These are phyloP conservation scores for Fusarium sp. DNA, from an alignment of 2,329 filamentous ascomycete species.

Conservation along the genomic window DNA sequence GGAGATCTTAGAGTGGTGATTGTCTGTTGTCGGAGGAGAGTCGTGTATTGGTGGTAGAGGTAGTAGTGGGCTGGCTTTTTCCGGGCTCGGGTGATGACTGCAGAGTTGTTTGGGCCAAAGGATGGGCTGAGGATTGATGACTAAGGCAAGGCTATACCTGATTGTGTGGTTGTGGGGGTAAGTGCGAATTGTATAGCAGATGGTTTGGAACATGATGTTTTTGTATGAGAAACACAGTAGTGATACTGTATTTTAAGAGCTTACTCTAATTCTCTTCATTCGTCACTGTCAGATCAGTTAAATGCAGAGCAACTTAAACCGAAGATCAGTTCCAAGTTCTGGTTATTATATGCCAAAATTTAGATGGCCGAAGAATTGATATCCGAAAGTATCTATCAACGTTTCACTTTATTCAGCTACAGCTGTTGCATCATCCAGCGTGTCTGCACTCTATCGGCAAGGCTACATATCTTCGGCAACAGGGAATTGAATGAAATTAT, in stretches of 20 bases:
- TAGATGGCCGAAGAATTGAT: no score
- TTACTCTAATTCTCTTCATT: slow-evolving; percentile 45
- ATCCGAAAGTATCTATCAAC: not conserved
- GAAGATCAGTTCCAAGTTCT: not conserved
- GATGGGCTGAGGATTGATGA: slow-evolving; percentile 51
- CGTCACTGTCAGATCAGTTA: slow-evolving; percentile 25
- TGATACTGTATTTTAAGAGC: slow-evolving; percentile 40
- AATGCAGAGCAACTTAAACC: not conserved
- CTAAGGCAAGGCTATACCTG: slow-evolving; percentile 50
- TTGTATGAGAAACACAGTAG: slow-evolving; percentile 33
- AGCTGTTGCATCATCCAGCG: not conserved
- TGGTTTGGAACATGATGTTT: not conserved
- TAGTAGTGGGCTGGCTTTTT: slow-evolving; percentile 46
- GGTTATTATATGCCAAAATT: not conserved
- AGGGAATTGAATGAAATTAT: slow-evolving; percentile 6
- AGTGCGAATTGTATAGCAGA: slow-evolving; percentile 48
- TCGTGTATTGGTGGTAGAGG: slow-evolving; percentile 42
- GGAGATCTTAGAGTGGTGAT: slow-evolving; percentile 41
- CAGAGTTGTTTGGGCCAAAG: slow-evolving; percentile 49
- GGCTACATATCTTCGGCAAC: slow-evolving; percentile 11
- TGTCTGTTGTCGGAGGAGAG: slow-evolving; percentile 37
- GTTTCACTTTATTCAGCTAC: not conserved
- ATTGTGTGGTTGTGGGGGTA: slow-evolving; percentile 38
- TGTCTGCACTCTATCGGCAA: slow-evolving; percentile 19
- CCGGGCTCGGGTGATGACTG: slow-evolving; percentile 48